Base-by-base conservation (phyloP, 2,329 filamentous ascomycete genomes). In the Ustulina deusta region DNA sequence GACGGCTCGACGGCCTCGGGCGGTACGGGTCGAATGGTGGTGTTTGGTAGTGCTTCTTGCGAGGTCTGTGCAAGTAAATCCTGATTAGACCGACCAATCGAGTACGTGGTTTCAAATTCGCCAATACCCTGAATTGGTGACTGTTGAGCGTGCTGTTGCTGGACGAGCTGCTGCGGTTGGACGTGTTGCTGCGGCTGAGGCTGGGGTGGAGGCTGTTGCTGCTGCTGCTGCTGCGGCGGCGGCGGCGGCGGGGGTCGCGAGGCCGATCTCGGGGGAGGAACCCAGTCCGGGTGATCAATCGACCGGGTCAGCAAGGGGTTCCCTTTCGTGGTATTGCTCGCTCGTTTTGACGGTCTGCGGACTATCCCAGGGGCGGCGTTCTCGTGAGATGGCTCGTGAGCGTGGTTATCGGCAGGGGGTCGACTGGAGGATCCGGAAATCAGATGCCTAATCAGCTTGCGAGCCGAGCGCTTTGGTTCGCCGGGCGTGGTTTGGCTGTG, bases 321-420 rank as follows among this genome's bases (percentile, higher is more conserved):
- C 40, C 83, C 84, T 74, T 82, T 81, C 71, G 84, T 72, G 73
- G 78, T 74, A 69, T 84, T 82, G 83, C 85, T 86, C 76, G 85
- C 79, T 74, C 87, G 83, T 80, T 87, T 89, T 51, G 88, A 90
- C 36, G 84, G 82, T 72, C 86, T 82, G 70, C 87, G 87, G 71
- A 79, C 81, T 55, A 89, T 78, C 58, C 83, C 83, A 55, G 78
- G 71, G 66, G 80, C 81, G 74, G 84, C 85, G 51, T 56, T 65
- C 74, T 86, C 84, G 82, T 86, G 85, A 61, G 80, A 76, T 69
- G 73, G 73, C 63, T 80, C 76, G 69, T 74, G 74, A 9, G 65
- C 34, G 59, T 75, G 71, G 29, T 75, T 77, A 55, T 78, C 76
- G 52, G 75, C 74, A 71, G 74, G 73, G 74, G 75, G 78, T 77